Base-by-base conservation (phyloP, 1,284 basidiomycete genomes). In the Ceratobasidium sp. region DNA sequence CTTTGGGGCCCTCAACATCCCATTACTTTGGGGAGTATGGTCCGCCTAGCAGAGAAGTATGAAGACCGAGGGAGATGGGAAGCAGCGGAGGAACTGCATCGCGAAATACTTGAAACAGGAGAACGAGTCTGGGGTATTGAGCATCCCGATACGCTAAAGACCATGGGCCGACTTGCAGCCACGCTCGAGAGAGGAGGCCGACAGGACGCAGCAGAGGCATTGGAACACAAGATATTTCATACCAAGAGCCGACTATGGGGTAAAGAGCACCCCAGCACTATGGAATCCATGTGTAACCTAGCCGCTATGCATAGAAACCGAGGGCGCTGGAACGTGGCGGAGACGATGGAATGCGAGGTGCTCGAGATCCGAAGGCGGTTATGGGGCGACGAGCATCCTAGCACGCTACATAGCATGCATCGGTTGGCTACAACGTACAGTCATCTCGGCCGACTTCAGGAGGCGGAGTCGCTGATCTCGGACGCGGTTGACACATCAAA, bases 311-410 rank as follows among this genome's bases (percentile, higher is more conserved):
- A 26, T 33, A 26, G 12, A 33, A 13, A 39, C 12, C 60, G 13
- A 63, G 60, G 28, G 12, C 23, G 28, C 13, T 42, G 26, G 39
- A 26, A 6, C 13, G 60, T 33, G 12, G 60, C 60, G 33, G 60
- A 63, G 60, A 10, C 60, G n/a, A n/a, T 63, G 60, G 12, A 39
- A 26, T 12, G 60, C 9, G 28, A 63, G 39, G 60, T 63, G 20
- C 12, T 63, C 26, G 60, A 39, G 20, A 10, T 18, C 20, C 12
- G 60, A 6, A 28, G 15, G 60, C 60, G 63, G 26, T 18, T 44
- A 15, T 49, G 39, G 40, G 63, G 63, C 13, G 26, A 66, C 20
- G 51, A 40, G 23, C 68, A 70, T 49, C 53, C 68, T 18, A 12
- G 56, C 28, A 53, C 51, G 15, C 20, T 53, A 20, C 20, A 53